Base-by-base conservation (phyloP, 495 filamentous ascomycete species). In the Extremus antarcticus region DNA sequence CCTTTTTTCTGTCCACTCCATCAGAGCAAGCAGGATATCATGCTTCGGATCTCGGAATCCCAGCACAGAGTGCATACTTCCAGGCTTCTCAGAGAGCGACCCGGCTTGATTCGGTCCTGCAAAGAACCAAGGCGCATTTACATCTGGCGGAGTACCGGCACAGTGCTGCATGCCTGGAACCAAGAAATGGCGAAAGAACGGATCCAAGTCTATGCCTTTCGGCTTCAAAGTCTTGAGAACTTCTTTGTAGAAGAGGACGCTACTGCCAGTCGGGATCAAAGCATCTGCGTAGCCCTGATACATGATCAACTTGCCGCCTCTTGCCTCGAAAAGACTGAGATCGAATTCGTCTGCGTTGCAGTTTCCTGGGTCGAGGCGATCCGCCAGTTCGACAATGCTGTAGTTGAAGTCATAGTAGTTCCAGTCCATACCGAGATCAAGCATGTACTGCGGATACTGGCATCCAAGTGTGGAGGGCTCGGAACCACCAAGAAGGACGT, bases 121-220 rank as follows among this genome's bases (percentile, higher is more conserved):
- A 58, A 45, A 45, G 47, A 71, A 73, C 65, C 66, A 72, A 3
- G 71, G 71, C 17, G 70, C 70, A 47, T 70, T 57, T 15, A 62
- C 54, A 52, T 60, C 52, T 22, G 67, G 53, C 2, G 50, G 32
- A 3, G 65, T 49, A 46, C 60, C 41, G n/a, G 19, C 7, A 21
- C 75, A 80, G 58, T 80, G 79, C 22, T 63, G 51, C 73, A 80
- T 78, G 0, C 80, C 81, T 25, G 73, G 73, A 56, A 83, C 76
- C 1, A 72, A 69, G 67, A 83, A 85, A 65, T 76, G 79, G 48
- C 81, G 74, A 46, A 80, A 77, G 62, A 82, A 83, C 1, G 72
- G 70, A 55, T 84, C 79, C 11, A 82, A 62, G 0, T 74, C 54
- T 13, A 16, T 40, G 10, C 47, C 25, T 0, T 61, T 48, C 15